A percentile compares a stretch with the other conserved stretches of the same genome.
Evolutionary conservation across 2,329 filamentous ascomycete species (phyloP).

Genomic region (Cercospora sp.): DNA sequence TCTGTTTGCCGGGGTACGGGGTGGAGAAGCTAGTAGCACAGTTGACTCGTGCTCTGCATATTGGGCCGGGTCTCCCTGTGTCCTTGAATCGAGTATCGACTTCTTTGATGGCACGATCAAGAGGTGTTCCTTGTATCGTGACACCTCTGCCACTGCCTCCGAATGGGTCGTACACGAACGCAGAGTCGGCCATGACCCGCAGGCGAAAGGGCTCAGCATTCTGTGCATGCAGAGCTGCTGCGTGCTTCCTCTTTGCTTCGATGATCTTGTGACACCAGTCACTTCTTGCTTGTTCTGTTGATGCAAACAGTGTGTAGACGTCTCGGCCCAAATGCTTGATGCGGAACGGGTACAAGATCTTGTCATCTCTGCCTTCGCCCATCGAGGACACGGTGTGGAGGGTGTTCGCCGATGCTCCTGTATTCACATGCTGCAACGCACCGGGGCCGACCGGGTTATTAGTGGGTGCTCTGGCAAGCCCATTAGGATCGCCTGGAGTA

Average conservation of each 20-base stretch:
- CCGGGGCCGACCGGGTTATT: conserved; percentile 49
- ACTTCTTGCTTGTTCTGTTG: conserved; percentile 69
- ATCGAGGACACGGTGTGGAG: conserved; percentile 52
- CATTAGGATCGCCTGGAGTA: conserved; percentile 41
- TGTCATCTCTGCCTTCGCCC: conserved; percentile 65
- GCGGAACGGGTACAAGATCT: conserved; percentile 88
- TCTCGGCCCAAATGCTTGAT: conserved; percentile 95
- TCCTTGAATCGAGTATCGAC: conserved; percentile 72
- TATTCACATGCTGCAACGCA: conserved; percentile 65
- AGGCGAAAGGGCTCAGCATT: conserved; percentile 95
- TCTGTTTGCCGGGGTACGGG: conserved; percentile 71
- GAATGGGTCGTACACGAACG: conserved; percentile 76
- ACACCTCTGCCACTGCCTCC: conserved; percentile 62
- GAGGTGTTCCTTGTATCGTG: conserved; percentile 82
- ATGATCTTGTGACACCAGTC: conserved; percentile 95
- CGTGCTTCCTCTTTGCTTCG: conserved; percentile 91
- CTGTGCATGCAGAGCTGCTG: conserved; percentile 81
- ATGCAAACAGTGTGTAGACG: conserved; percentile 86
- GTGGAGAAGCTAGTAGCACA: conserved; percentile 87
- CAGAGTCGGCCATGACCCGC: conserved; percentile 86
- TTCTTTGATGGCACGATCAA: conserved; percentile 87
- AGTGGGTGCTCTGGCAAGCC: conserved; percentile 51
- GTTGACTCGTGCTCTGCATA: conserved; percentile 85
- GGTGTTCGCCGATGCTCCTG: conserved; percentile 60
- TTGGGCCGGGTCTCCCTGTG: conserved; percentile 68